Evolutionary conservation across 2,329 filamentous ascomycete species (phyloP), one percentile per base, ranked within the genome.

Genomic region (Colletotrichum viniferum): DNA sequence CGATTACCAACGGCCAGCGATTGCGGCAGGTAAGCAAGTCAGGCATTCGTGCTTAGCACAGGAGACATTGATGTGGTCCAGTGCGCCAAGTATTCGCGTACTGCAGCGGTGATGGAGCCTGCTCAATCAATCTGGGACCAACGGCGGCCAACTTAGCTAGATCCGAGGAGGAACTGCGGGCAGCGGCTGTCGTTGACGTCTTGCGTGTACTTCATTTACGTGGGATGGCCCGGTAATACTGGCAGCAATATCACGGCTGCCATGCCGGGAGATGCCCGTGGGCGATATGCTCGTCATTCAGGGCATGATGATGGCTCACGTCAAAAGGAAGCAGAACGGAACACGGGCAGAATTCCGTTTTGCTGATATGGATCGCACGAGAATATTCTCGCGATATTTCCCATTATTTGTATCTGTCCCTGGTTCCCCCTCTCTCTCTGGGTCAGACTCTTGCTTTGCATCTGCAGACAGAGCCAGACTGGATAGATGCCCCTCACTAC

Each of bases 221-320:
- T 34, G 55, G 26, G 21, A 58, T 58, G 55, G 12, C 52, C 26
- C 12, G 6, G 12, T 60, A 38, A 36, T 13, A 58, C 38, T 43
- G 58, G 26, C 36, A n/a, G 38, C 18, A 28, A 26, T 21, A 69
- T 63, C 55, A 28, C 5, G 18, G 56, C 30, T 69, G 5, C 30
- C 3, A 28, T 43, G 34, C 70, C 61, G 36, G 71, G 55, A 70
- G 30, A 52, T 56, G 61, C 67, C 67, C 67, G 61, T 30, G n/a
- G 32, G 28, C 48, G 32, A 30, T 7, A 67, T 71, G 69, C 38
- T 58, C 69, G 55, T 58, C 62, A 72, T 72, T 58, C 62, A 68
- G 62, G 69, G 69, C 73, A 75, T 72, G 38, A 72, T 24, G 38
- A 55, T 68, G 73, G 28, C 56, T 58, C 38, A 58, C 60, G 24